Evolutionary conservation across 106 monocot species (phyloP), one percentile per base, ranked within the genome.

Genomic region (Vanilla planifolia): DNA sequence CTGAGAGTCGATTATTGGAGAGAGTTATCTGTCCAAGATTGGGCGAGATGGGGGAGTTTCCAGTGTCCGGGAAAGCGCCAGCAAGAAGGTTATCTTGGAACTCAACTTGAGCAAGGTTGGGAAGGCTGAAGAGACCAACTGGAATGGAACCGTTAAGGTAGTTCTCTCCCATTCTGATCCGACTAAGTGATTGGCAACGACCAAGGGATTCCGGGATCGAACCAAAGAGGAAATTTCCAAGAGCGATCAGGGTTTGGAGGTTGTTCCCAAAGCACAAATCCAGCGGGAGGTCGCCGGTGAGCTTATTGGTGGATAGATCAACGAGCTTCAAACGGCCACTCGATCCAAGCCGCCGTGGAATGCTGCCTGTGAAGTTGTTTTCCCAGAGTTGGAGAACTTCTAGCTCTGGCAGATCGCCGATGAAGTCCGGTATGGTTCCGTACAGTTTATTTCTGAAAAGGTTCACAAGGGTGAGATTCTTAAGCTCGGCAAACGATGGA

Each of bases 141-240:
- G 88, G 84, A 6, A 91, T 85, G 8, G 90, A 73, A 6, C 89
- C 93, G 50, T 89, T 78, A 32, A 93, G 76, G 60, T 69, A 88
- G 73, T 93, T 93, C 41, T 81, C 88, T 33, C 93, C 93, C 70
- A 93, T 50, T 24, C 93, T 55, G 23, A 93, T 77, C 62, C 88
- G 61, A 25, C 51, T 81, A 11, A 93, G 71, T 4, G 88, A 82
- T 62, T 19, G 2, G 59, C 88, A 85, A 33, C 70, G 40, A 7
- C 88, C 93, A 8, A 93, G 79, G 0, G 71, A 56, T 13, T 77
- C 66, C 13, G 93, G 93, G 10, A 93, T 74, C 16, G 77, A 60
- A 8, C 93, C 93, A 64, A 82, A 85, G 23, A 93, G 66, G 43
- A 67, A 79, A 65, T 93, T 93, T 19, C 79, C 79, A 5, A 88